phyloP scores from a whole-genome alignment of 2,329 filamentous ascomycete genomes.

The Plectosphaerella sp. region DNA sequence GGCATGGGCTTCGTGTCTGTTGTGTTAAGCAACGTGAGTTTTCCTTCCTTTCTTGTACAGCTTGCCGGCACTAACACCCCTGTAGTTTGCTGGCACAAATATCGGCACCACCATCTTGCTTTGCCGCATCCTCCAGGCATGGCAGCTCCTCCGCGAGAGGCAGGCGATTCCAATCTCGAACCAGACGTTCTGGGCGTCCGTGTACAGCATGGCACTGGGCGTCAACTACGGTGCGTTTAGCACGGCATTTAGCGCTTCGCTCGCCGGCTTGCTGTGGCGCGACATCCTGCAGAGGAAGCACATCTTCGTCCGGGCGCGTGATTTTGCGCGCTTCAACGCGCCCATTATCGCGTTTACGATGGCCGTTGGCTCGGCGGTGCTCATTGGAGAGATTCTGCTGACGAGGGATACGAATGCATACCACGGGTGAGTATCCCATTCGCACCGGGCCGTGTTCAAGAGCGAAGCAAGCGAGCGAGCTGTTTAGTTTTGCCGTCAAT shows the following conservation, averaged over 20 bases:
- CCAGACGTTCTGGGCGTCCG: conserved; percentile 67
- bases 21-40: conserved; percentile 65
- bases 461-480: too few relatives aligned
- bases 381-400: conserved; percentile 62
- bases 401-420: conserved; percentile 37
- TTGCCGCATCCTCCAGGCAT: conserved; percentile 65
- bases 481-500: too few relatives aligned
- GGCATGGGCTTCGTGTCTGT: conserved; percentile 72
- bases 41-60: not conserved
- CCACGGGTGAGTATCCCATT: conserved; percentile 3
- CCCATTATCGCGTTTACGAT: conserved; percentile 68
- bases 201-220: conserved; percentile 71
- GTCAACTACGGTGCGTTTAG: conserved; percentile 75
- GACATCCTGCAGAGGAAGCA: conserved; percentile 66
- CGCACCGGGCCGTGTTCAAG: too few relatives aligned
- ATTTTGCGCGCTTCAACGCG: conserved; percentile 66
- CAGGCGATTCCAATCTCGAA: conserved; percentile 49
- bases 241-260: conserved; percentile 65
- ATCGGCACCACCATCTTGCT: conserved; percentile 73
- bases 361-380: conserved; percentile 56
- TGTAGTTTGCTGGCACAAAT: conserved; percentile 70
- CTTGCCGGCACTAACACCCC: not conserved
- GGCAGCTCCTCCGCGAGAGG: conserved; percentile 53
- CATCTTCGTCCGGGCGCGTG: conserved; percentile 57
- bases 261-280: conserved; percentile 69